phyloP scores from a whole-genome alignment of 805 yeast species.

The Ogataea ramenticola region DNA sequence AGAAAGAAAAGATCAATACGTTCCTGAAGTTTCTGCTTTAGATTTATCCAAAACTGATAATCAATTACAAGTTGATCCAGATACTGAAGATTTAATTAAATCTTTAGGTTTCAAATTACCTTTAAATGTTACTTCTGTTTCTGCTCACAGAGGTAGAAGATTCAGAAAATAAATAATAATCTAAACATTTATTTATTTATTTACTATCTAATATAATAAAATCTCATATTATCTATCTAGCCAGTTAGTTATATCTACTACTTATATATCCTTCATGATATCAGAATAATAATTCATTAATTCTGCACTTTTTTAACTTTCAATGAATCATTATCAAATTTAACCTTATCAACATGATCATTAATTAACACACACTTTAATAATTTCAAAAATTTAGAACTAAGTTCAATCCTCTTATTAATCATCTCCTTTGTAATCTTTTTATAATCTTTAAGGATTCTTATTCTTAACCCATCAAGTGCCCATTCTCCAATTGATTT shows the following conservation, averaged over 20 bases:
- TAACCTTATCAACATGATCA: conserved; percentile 12
- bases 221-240: too few species aligned
- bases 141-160: conserved; percentile 89
- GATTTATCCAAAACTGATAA: conserved; percentile 95
- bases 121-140: conserved; percentile 75
- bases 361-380: conserved; percentile 14
- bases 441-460: conserved; percentile 26
- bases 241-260: too few species aligned
- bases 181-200: conserved; percentile 3
- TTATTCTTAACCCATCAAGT: conserved; percentile 25
- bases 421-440: conserved; percentile 27
- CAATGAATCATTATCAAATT: conserved; percentile 23
- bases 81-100: conserved; percentile 93
- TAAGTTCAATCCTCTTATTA: conserved; percentile 31
- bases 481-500: conserved; percentile 31
- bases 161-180: conserved; percentile 59
- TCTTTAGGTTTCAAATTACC: conserved; percentile 88
- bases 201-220: not conserved
- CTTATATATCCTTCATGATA: conserved; percentile 18
- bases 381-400: conserved; percentile 25
- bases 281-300: conserved; percentile 37
- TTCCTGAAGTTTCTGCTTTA: conserved; percentile 99
- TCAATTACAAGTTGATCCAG: conserved; percentile 94
- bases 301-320: conserved; percentile 31
- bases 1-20: conserved; percentile 99